Evolutionary conservation across 1,284 basidiomycete genomes (phyloP).

Genomic region (Ustilago shanxiensis): DNA sequence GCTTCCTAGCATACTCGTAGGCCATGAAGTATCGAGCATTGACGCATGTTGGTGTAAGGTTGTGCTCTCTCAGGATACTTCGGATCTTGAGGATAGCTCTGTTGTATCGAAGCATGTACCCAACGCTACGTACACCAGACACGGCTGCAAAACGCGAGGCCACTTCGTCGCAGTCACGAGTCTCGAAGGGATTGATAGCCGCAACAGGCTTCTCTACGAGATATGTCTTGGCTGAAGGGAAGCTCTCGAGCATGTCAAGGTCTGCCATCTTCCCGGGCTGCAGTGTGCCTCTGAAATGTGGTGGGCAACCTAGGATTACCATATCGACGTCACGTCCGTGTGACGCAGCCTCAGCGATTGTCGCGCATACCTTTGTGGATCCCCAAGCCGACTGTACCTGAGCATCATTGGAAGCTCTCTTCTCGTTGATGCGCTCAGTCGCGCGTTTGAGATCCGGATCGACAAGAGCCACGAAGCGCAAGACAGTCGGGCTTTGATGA

Average conservation of each 20-base stretch:
- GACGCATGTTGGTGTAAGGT: conserved; percentile 37
- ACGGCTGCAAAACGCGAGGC: conserved; percentile 22
- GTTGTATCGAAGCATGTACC: conserved; percentile 55
- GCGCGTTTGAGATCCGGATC: conserved; percentile 52
- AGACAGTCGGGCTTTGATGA: conserved; percentile 10
- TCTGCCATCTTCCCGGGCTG: conserved; percentile 30
- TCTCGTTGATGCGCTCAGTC: conserved; percentile 32
- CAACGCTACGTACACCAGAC: conserved; percentile 44
- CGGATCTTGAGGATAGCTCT: conserved; percentile 35
- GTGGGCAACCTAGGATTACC: conserved; percentile 44
- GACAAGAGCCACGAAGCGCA: conserved; percentile 54
- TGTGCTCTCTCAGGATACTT: conserved; percentile 20
- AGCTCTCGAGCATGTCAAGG: conserved; percentile 22
- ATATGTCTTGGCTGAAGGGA: conserved; percentile 32
- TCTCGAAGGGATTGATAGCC: conserved; percentile 42
- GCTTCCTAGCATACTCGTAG: conserved; percentile 53
- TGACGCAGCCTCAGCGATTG: conserved; percentile 12
- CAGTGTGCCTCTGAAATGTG: conserved; percentile 40
- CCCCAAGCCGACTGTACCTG: conserved; percentile 17
- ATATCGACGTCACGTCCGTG: conserved; percentile 31
- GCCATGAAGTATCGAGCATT: conserved; percentile 64
- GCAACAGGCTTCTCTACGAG: conserved; percentile 66
- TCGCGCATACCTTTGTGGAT: conserved; percentile 8
- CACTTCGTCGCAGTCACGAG: conserved; percentile 28
- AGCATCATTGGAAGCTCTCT: conserved; percentile 3